phyloP scores from a whole-genome alignment of 2,329 filamentous ascomycete genomes.

The Grosmannia clavigera region DNA sequence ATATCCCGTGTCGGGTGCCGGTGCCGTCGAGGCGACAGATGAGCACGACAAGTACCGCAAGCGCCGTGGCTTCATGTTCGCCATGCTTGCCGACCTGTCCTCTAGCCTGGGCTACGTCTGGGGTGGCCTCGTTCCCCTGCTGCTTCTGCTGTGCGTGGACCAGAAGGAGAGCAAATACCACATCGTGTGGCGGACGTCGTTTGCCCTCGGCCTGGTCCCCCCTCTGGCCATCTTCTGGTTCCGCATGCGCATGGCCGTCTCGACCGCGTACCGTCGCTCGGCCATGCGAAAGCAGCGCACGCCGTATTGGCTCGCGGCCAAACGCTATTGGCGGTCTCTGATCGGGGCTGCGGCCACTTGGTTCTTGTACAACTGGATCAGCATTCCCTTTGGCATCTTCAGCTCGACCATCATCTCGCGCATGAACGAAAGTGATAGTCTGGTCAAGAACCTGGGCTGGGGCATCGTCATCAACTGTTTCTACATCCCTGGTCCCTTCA shows the following conservation, averaged over 20 bases:
- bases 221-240: constrained; percentile 40
- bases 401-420: constrained; percentile 36
- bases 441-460: constrained; percentile 30
- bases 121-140: constrained; percentile 25
- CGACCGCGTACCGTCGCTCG: constrained; percentile 33
- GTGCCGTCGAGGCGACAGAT: background rate
- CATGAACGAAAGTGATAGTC: constrained; percentile 26
- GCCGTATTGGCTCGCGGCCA: constrained; percentile 34
- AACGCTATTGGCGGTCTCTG: constrained; percentile 34
- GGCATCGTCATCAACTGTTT: constrained; percentile 37
- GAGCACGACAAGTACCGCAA: background rate
- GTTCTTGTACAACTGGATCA: constrained; percentile 37
- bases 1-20: constrained; percentile 6
- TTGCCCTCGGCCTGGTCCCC: constrained; percentile 35
- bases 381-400: constrained; percentile 38
- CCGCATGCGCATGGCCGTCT: constrained; percentile 36
- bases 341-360: constrained; percentile 34
- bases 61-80: constrained; percentile 32
- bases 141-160: constrained; percentile 1
- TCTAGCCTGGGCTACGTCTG: constrained; percentile 30
- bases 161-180: background rate
- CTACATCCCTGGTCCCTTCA: constrained; percentile 33
- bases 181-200: constrained; percentile 37
- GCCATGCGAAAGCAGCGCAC: constrained; percentile 22
- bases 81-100: constrained; percentile 40